phyloP scores from a whole-genome alignment of 1,284 basidiomycete genomes.

The Sporisorium scitamineum region DNA sequence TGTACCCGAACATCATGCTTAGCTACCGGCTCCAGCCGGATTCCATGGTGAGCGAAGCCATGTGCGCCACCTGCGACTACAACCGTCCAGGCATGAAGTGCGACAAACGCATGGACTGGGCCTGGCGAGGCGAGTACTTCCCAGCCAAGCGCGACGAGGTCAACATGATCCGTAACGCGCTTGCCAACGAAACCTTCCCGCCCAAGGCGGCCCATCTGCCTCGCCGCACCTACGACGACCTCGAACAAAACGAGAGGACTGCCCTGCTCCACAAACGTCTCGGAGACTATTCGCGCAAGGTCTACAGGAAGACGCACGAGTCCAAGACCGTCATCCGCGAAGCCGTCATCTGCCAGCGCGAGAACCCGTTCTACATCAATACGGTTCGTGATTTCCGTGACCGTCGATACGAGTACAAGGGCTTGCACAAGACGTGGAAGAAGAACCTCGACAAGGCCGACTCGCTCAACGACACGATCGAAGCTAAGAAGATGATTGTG shows the following conservation, averaged over 20 bases:
- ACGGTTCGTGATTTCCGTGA: conserved; percentile 97
- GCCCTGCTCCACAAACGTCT: conserved; percentile 94
- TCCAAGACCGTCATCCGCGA: conserved; percentile 94
- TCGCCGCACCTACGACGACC: conserved; percentile 84
- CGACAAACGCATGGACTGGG: conserved; percentile 95
- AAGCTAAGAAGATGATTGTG: conserved; percentile 99
- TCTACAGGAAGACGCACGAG: conserved; percentile 99
- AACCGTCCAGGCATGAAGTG: conserved; percentile 96
- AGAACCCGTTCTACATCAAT: conserved; percentile 99
- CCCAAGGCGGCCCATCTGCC: conserved; percentile 80
- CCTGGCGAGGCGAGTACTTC: conserved; percentile 99
- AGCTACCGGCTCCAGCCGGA: conserved; percentile 98
- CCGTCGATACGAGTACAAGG: conserved; percentile 99
- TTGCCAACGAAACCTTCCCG: conserved; percentile 94
- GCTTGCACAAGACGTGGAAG: conserved; percentile 98
- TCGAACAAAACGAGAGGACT: conserved; percentile 87
- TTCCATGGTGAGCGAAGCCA: conserved; percentile 95
- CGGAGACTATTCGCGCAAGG: conserved; percentile 97
- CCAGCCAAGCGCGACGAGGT: conserved; percentile 97
- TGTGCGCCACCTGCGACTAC: conserved; percentile 97
- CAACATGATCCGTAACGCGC: conserved; percentile 98
- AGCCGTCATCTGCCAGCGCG: conserved; percentile 95
- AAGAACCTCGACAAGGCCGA: conserved; percentile 89
- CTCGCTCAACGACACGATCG: conserved; percentile 85
- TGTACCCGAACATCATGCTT: conserved; percentile 99